These are phyloP conservation scores for Diutina pseudorugosa DNA, from an alignment of 1,139 yeast genomes.

Conservation along the genomic window DNA sequence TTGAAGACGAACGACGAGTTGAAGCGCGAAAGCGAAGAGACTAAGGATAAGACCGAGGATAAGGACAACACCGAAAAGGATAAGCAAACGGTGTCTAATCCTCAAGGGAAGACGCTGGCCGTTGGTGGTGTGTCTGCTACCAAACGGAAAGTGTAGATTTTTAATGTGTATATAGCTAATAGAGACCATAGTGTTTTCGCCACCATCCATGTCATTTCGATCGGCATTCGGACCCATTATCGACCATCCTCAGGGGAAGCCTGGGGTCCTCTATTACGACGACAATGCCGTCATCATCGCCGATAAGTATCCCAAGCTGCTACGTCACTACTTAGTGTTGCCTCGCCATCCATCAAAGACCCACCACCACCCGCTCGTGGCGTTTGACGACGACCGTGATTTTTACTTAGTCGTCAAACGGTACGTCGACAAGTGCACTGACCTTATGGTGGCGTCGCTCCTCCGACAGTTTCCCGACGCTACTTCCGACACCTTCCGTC, in stretches of 20 bases:
- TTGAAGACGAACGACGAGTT: conserved; percentile 28
- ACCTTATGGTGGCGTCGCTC: conserved; percentile 16
- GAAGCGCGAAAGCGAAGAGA: conserved; percentile 8
- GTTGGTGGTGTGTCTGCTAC: not conserved
- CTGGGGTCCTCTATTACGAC: conserved; percentile 29
- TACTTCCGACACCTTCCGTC: conserved; percentile 5
- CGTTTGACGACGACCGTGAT: conserved; percentile 23
- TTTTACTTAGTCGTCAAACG: conserved; percentile 18
- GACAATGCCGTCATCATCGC: conserved; percentile 42
- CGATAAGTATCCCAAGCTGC: conserved; percentile 56
- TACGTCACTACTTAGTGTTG: conserved; percentile 47
- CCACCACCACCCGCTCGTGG: conserved; percentile 39
- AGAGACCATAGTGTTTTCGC: not conserved
- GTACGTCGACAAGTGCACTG: conserved; percentile 33
- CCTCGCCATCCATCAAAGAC: conserved; percentile 38
- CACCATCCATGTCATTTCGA: conserved; percentile 11
- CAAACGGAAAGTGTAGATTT: not conserved
- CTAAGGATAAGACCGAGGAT: too few species aligned
- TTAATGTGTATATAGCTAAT: not conserved
- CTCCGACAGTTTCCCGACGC: not conserved
- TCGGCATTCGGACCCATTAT: conserved; percentile 24
- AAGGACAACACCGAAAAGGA: too few species aligned
- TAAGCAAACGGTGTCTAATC: too few species aligned
- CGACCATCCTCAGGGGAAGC: conserved; percentile 15
- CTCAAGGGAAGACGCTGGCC: too few species aligned